A percentile compares a stretch with the other conserved stretches of the same genome.
These are phyloP conservation scores for Dendrobium huoshanense DNA, from an alignment of 106 monocot species.

Conservation along the genomic window DNA sequence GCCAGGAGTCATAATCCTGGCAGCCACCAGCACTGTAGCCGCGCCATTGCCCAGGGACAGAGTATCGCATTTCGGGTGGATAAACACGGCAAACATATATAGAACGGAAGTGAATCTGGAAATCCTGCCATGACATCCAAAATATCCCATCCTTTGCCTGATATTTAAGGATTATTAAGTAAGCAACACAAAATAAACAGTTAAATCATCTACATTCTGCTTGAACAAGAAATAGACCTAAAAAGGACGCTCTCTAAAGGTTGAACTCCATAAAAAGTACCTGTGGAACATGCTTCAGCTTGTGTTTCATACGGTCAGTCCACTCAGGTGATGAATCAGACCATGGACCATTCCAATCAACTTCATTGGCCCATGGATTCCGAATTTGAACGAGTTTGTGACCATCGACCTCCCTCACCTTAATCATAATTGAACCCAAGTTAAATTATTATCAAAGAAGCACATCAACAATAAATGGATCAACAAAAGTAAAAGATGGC, in stretches of 20 bases:
- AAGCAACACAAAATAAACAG: not conserved
- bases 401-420: slow-evolving; percentile 95
- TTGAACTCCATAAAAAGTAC: slow-evolving; percentile 16
- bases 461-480: not conserved
- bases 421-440: slow-evolving; percentile 2
- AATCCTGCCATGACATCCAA: slow-evolving; percentile 99
- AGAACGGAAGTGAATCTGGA: slow-evolving; percentile 96
- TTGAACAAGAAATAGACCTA: not conserved
- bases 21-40: slow-evolving; percentile 97
- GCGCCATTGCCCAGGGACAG: slow-evolving; percentile 91
- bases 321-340: slow-evolving; percentile 94
- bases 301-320: slow-evolving; percentile 97
- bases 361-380: slow-evolving; percentile 99
- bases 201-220: not conserved
- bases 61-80: slow-evolving; percentile 91
- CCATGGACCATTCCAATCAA: slow-evolving; percentile 99
- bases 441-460: not conserved
- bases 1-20: slow-evolving; percentile 98
- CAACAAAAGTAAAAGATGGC: not conserved
- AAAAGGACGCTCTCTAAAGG: not conserved
- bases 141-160: slow-evolving; percentile 98
- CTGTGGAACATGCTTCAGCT: slow-evolving; percentile 89
- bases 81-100: slow-evolving; percentile 97
- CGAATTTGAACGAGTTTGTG: slow-evolving; percentile 96
- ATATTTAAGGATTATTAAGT: not conserved